A percentile compares a stretch with the other conserved stretches of the same genome.
Evolutionary conservation across 108 stramenopile genomes (phyloP).

Genomic region (Discostella pseudostelligera): DNA sequence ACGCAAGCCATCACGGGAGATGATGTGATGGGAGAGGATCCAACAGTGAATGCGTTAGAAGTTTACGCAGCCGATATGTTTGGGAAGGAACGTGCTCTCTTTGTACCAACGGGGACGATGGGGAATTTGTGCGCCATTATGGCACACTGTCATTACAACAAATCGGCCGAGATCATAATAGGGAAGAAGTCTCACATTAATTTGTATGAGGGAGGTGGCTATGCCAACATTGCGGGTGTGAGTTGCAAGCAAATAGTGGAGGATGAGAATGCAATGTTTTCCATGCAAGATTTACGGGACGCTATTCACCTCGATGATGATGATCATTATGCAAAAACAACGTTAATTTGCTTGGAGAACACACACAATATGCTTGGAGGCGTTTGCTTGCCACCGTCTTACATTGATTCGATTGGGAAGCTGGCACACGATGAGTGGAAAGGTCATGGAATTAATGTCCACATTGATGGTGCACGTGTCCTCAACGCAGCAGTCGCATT

Average conservation of each 20-base stretch:
- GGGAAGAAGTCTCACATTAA: conserved; percentile 70
- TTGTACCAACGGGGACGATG: conserved; percentile 97
- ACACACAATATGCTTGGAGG: conserved; percentile 97
- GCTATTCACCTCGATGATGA: conserved; percentile 77
- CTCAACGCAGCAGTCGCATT: conserved; percentile 89
- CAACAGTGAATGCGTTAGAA: conserved; percentile 87
- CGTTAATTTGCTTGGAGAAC: conserved; percentile 91
- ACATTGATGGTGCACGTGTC: conserved; percentile 93
- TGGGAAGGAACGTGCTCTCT: conserved; percentile 91
- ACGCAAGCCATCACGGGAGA: conserved; percentile 84
- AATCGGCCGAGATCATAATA: conserved; percentile 79
- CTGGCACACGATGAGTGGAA: conserved; percentile 56
- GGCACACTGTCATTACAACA: conserved; percentile 78
- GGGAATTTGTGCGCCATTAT: conserved; percentile 90
- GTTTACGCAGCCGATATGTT: conserved; percentile 80
- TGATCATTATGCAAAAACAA: conserved; percentile 89
- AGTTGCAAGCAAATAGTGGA: conserved; percentile 76
- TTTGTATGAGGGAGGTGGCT: conserved; percentile 76
- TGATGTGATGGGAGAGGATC: conserved; percentile 97
- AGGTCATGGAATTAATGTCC: conserved; percentile 57
- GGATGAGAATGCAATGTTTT: conserved; percentile 62
- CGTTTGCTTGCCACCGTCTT: conserved; percentile 71
- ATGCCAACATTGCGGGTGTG: conserved; percentile 70
- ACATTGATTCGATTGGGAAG: conserved; percentile 76
- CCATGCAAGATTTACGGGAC: conserved; percentile 57